phyloP scores from a whole-genome alignment of 352 stramenopile genomes.

The Phytophthora chlamydospora region DNA sequence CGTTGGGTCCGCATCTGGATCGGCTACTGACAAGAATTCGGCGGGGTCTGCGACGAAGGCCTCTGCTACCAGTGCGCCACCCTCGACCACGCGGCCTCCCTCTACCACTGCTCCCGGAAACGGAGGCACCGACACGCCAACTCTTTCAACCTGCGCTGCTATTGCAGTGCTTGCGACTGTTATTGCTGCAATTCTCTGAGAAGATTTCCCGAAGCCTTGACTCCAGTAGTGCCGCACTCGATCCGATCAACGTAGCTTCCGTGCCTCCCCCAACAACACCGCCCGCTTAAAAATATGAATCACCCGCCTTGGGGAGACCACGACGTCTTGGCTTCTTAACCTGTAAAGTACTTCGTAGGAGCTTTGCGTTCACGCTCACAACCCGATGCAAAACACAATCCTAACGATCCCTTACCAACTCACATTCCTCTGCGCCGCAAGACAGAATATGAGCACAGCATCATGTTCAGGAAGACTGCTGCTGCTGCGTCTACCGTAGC shows the following conservation, averaged over 20 bases:
- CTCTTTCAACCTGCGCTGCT: slow-evolving; percentile 20
- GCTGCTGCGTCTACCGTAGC: slow-evolving; percentile 17
- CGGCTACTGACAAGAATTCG: background rate
- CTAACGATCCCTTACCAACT: no score
- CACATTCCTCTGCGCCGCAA: background rate
- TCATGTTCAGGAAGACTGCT: slow-evolving; percentile 23
- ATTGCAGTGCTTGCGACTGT: slow-evolving; percentile 20
- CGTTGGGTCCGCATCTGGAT: slow-evolving; percentile 17
- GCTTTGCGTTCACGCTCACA: no score
- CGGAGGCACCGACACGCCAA: slow-evolving; percentile 6
- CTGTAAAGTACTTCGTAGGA: no score
- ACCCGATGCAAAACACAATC: no score
- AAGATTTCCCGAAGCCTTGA: slow-evolving; percentile 10
- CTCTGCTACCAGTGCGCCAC: slow-evolving; percentile 17
- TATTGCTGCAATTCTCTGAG: slow-evolving; percentile 21
- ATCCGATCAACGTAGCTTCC: slow-evolving; percentile 1
- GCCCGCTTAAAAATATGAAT: background rate
- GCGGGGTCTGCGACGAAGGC: background rate
- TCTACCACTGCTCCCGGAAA: slow-evolving; percentile 15
- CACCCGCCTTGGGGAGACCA: no score
- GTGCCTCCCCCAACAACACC: background rate
- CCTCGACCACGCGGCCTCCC: slow-evolving; percentile 1
- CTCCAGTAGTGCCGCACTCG: background rate
- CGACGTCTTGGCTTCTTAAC: no score
- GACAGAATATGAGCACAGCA: slow-evolving; percentile 21